These are phyloP conservation scores for Phialophora chinensis DNA, from an alignment of 2,329 filamentous ascomycete genomes.

Conservation along the genomic window DNA sequence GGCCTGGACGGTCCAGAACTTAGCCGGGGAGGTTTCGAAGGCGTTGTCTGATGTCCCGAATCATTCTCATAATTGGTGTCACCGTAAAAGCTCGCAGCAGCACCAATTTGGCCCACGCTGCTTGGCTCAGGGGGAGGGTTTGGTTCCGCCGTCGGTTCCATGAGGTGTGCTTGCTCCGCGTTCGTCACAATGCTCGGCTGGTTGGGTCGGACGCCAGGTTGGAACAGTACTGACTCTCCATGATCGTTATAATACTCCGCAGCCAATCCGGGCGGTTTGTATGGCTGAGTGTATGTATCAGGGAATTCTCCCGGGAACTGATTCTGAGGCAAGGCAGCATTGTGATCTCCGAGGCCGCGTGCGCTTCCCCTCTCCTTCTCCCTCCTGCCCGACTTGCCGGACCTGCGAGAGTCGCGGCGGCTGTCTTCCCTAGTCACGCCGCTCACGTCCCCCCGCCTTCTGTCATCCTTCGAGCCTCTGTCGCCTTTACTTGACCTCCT, in stretches of 20 bases:
- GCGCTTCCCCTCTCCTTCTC: slow-evolving; percentile 14
- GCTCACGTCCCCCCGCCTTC: slow-evolving; percentile 22
- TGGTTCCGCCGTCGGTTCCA: slow-evolving; percentile 57
- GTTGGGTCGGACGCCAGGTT: slow-evolving; percentile 65
- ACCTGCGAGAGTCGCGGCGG: slow-evolving; percentile 27
- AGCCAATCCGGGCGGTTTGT: slow-evolving; percentile 59
- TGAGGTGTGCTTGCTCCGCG: slow-evolving; percentile 61
- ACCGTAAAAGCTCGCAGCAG: slow-evolving; percentile 65
- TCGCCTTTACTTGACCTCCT: slow-evolving; percentile 16
- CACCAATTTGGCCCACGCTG: slow-evolving; percentile 53
- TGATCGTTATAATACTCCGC: slow-evolving; percentile 69
- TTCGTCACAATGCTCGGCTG: slow-evolving; percentile 60
- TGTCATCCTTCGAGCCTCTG: slow-evolving; percentile 13
- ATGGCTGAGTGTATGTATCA: slow-evolving; percentile 52
- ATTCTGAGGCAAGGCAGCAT: slow-evolving; percentile 56
- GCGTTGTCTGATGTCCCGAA: slow-evolving; percentile 35
- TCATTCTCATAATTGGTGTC: slow-evolving; percentile 37
- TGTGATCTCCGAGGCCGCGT: slow-evolving; percentile 42
- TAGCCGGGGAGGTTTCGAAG: slow-evolving; percentile 45
- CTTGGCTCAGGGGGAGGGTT: slow-evolving; percentile 66
- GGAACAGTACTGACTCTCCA: slow-evolving; percentile 63
- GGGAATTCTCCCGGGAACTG: slow-evolving; percentile 67
- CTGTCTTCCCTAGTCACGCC: slow-evolving; percentile 41
- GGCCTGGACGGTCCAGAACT: slow-evolving; percentile 17
- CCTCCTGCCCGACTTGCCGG: slow-evolving; percentile 22